Base-by-base conservation (phyloP, 352 stramenopile species). In the Phytopythium oedochilum region DNA sequence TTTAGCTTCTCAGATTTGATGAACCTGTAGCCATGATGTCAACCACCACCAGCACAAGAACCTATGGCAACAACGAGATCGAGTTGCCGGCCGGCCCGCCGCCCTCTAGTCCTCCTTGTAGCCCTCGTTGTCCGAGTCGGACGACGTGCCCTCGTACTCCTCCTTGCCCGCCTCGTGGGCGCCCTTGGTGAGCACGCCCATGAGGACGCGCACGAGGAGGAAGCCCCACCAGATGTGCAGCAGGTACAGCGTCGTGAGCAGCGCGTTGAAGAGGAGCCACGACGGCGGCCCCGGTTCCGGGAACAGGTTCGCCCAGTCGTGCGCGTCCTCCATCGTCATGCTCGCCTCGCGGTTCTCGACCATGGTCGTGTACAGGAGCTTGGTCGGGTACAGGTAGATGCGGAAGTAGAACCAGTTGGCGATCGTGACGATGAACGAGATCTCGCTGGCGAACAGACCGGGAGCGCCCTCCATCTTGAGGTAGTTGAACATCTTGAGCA, bases 401-500 rank as follows among this genome's bases (percentile, higher is more conserved):
- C 87, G 83, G 61, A 91, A 87, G 71, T 94, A 94, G 51, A 88
- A 66, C 87, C 87, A 96, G 40, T 82, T 59, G 26, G 71, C 34
- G 23, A 94, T 53, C 18, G 83, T 70, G 14, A 69, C 63, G 20
- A 85, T 70, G 55, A 93, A 94, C n/a, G 84, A 47, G 28, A 91
- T 70, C 51, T 96, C 86, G 58, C 66, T 83, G 48, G 73, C 61
- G 49, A 94, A 95, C 28, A 86, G 54, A 17, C 83, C 85, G 18
- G 66, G 66, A 28, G 76, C 56, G 47, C 82, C 85, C 61, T 95
- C 86, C 43, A 95, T 60, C 53, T 94, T 92, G 57, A 95, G 76
- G 76, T 95, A 94, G 67, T 96, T 96, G 64, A 62, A 66, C 83
- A 96, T 95, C 71, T 96, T 96, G 48, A 96, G 65, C 66, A 92